Percentiles rank a stretch among this genome's conserved stretches.
Conservation (phyloP, 345 rosid species). For the Brassica juncea region DNA sequence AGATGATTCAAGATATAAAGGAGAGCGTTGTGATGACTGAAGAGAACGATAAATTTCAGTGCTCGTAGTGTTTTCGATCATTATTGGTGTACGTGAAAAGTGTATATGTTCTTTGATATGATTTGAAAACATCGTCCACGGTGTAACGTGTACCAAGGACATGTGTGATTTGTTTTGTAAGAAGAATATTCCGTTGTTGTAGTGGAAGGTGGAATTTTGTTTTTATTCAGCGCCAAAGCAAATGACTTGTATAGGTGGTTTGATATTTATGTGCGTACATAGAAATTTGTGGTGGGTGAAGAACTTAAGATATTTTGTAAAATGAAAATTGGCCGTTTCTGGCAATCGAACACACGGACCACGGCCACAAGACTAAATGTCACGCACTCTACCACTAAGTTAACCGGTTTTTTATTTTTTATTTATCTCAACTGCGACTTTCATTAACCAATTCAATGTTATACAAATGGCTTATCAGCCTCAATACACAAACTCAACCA, state of each 20-base stretch:
- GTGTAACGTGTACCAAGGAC: neutral
- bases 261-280: neutral
- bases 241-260: neutral
- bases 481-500: too few relatives aligned
- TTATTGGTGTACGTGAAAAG: neutral
- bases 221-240: neutral
- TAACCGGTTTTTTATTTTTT: neutral
- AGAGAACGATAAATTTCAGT: slow-evolving; percentile 16
- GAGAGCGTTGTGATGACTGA: slow-evolving; percentile 45
- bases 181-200: neutral
- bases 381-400: neutral
- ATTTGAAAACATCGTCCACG: neutral
- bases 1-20: slow-evolving; percentile 65
- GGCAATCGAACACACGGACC: too few relatives aligned
- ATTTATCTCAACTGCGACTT: too few relatives aligned
- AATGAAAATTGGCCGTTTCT: too few relatives aligned
- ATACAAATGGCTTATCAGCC: too few relatives aligned
- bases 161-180: neutral
- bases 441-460: too few relatives aligned
- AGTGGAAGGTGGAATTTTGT: neutral
- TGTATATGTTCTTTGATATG: slow-evolving; percentile 5
- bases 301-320: too few relatives aligned
- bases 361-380: too few relatives aligned
- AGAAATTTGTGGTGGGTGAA: neutral
- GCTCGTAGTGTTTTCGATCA: slow-evolving; percentile 4